Percentiles rank a stretch among this genome's conserved stretches.
Evolutionary conservation across 768 basidiomycete genomes (phyloP).

Genomic region (Termitomyces eurrhizus): DNA sequence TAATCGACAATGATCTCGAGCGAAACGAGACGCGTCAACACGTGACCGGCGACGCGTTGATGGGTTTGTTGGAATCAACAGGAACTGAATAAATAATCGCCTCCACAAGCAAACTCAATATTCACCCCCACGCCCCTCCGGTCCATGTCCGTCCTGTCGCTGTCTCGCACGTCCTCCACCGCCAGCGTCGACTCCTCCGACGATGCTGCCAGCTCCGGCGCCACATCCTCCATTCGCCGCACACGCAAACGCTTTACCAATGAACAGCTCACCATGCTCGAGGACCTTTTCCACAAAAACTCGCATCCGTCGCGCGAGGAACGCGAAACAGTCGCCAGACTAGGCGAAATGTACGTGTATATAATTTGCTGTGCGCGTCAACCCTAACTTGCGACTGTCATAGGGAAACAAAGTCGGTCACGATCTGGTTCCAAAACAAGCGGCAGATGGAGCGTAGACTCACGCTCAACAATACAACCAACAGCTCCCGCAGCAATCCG

Average conservation of each 20-base stretch:
- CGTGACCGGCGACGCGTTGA: constrained; percentile 18
- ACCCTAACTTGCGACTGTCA: constrained; percentile 5
- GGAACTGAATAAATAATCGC: constrained; percentile 17
- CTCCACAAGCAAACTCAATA: constrained; percentile 11
- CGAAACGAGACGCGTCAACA: constrained; percentile 11
- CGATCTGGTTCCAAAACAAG: constrained; percentile 86
- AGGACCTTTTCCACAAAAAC: constrained; percentile 66
- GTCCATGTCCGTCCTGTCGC: constrained; percentile 9
- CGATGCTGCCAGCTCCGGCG: constrained; percentile 32
- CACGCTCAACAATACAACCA: constrained; percentile 36
- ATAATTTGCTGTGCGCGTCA: constrained; percentile 3
- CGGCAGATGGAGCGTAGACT: constrained; percentile 65
- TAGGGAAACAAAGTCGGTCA: constrained; percentile 67
- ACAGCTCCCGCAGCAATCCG: constrained; percentile 20
- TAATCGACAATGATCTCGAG: background rate
- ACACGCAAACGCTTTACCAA: constrained; percentile 71
- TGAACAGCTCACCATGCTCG: constrained; percentile 66
- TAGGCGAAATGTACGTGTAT: constrained; percentile 58
- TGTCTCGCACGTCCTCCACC: constrained; percentile 49
- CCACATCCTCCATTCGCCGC: constrained; percentile 38
- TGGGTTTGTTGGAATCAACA: constrained; percentile 23
- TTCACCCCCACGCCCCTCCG: constrained; percentile 5
- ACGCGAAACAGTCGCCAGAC: constrained; percentile 57
- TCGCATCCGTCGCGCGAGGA: constrained; percentile 76
- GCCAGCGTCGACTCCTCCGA: constrained; percentile 52